Conservation (phyloP, 2,329 filamentous ascomycete species). For the Blastomyces percursus region DNA sequence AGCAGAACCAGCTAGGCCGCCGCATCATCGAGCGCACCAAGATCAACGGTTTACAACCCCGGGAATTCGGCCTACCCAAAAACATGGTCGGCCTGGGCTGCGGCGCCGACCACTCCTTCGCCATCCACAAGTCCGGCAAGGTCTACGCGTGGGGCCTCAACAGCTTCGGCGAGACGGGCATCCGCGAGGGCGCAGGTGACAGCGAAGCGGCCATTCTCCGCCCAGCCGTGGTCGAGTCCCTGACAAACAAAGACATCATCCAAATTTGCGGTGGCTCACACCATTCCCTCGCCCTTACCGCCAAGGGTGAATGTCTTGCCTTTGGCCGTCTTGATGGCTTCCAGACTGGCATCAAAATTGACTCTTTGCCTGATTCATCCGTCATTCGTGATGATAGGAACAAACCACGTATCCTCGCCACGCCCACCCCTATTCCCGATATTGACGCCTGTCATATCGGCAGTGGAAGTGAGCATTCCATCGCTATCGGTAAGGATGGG, state of each 20-base stretch:
- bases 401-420: slow-evolving; percentile 59
- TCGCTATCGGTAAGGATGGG: slow-evolving; percentile 58
- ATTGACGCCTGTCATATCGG: slow-evolving; percentile 49
- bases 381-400: slow-evolving; percentile 54
- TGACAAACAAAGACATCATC: slow-evolving; percentile 53
- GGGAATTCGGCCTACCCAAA: slow-evolving; percentile 47
- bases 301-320: slow-evolving; percentile 44
- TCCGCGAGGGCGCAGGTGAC: slow-evolving; percentile 51
- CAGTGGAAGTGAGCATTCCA: slow-evolving; percentile 60
- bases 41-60: slow-evolving; percentile 44
- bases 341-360: slow-evolving; percentile 50
- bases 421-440: slow-evolving; percentile 51
- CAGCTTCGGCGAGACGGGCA: slow-evolving; percentile 72
- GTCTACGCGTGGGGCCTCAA: slow-evolving; percentile 80
- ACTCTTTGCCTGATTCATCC: slow-evolving; percentile 46
- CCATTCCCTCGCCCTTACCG: slow-evolving; percentile 54
- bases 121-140: slow-evolving; percentile 54
- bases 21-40: slow-evolving; percentile 50
- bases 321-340: slow-evolving; percentile 52
- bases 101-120: slow-evolving; percentile 74
- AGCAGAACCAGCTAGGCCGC: slow-evolving; percentile 59
- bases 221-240: slow-evolving; percentile 54
- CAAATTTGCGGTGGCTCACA: slow-evolving; percentile 63
- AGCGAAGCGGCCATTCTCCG: slow-evolving; percentile 62
- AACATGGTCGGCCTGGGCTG: slow-evolving; percentile 52